Base-by-base conservation (phyloP, 805 yeast genomes). In the Ogataea methanolica region DNA sequence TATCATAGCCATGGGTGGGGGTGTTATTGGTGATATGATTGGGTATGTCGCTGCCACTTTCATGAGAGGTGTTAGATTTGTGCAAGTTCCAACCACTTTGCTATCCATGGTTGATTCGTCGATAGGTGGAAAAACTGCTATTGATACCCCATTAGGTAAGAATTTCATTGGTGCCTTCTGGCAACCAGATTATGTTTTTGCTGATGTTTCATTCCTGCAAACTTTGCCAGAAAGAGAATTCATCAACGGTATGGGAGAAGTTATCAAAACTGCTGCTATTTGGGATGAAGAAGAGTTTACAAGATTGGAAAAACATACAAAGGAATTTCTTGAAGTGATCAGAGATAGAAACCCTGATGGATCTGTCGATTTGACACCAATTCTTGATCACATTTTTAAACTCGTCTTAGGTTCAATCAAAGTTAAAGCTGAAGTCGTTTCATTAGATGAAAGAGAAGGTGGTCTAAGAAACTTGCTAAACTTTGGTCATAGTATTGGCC, bases 21-120 rank as follows among this genome's bases (percentile, higher is more conserved):
- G 99, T 58, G 95, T 94, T 44, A 92, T 94, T 67, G 99, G 99
- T 50, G 99, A 94, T 64, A 92, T 94, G 99, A 88, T 92, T 55
- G 99, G 99, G 4, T 94, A 82, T 65, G 98, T 94, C 38, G 99
- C 99, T n/a, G 92, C 99, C 33, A 94, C 99, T 2, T 94, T 94
- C 67, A 94, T 94, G 99, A 80, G 99, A 65, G 99, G 99, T 48
- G 96, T 94, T 8, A 78, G 96, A 53, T 89, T 90, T 48, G 83
- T 90, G 39, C 99, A 94, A 67, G 76, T 94, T 29, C 99, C 99
- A 47, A 94, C 99, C 6, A 87, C 96, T 33, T 70, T 94, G 54
- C 75, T 94, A 53, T 85, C 99, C 8, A 94, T 94, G 99, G 99
- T 94, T 33, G 99, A 94, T 67, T 90, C 97, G 11, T 88, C 97